Conservation (phyloP, 768 basidiomycete species). For the Boletus insuetus region DNA sequence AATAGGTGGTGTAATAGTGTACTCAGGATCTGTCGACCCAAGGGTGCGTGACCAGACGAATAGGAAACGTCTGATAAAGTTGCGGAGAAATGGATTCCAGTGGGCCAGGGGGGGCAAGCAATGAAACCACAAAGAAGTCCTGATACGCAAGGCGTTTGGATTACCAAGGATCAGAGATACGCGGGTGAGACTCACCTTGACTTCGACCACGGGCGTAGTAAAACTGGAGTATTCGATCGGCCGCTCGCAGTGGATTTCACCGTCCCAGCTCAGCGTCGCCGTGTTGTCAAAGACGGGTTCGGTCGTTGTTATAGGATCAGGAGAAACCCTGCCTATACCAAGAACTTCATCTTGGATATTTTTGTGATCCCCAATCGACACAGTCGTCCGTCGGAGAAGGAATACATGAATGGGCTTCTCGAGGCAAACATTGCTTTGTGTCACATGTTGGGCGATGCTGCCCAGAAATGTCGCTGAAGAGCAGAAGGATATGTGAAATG, state of each 20-base stretch:
- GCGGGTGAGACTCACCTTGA: constrained; percentile 41
- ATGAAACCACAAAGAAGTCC: constrained; percentile 58
- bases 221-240: constrained; percentile 49
- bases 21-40: constrained; percentile 35
- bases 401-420: constrained; percentile 45
- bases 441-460: constrained; percentile 7
- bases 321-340: constrained; percentile 44
- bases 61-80: constrained; percentile 50
- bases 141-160: constrained; percentile 23
- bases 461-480: constrained; percentile 42
- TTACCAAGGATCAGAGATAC: not conserved
- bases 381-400: constrained; percentile 52
- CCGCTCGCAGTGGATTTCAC: constrained; percentile 43
- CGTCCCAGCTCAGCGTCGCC: constrained; percentile 59
- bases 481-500: constrained; percentile 63
- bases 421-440: constrained; percentile 7
- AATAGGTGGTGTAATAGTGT: constrained; percentile 10
- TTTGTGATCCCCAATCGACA: constrained; percentile 29
- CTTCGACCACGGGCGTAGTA: constrained; percentile 42
- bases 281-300: constrained; percentile 24
- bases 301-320: constrained; percentile 39
- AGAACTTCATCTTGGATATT: constrained; percentile 32
- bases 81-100: constrained; percentile 35
- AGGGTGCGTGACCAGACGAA: constrained; percentile 62
- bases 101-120: constrained; percentile 40